Evolutionary conservation across 805 yeast genomes (phyloP).

Genomic region (Metahyphopichia silvanorum): DNA sequence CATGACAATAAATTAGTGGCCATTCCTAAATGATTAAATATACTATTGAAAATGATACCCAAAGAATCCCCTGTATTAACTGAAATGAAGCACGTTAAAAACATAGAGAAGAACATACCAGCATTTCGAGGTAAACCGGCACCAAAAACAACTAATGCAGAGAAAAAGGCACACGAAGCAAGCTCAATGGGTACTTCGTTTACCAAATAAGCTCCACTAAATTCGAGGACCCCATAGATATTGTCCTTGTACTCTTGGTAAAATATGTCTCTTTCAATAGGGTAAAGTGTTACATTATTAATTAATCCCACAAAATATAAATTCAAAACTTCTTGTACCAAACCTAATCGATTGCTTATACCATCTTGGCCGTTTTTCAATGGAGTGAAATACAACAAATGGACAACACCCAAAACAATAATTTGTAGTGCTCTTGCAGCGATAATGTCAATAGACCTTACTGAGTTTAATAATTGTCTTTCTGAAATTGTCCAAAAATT

Average conservation of each 20-base stretch:
- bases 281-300: conserved; percentile 73
- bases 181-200: conserved; percentile 71
- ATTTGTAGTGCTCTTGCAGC: conserved; percentile 65
- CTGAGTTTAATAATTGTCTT: conserved; percentile 32
- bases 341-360: conserved; percentile 65
- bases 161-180: conserved; percentile 53
- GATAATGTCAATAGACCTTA: conserved; percentile 50
- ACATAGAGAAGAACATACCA: conserved; percentile 62
- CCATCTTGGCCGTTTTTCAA: conserved; percentile 41
- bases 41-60: conserved; percentile 75
- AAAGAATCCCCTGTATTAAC: conserved; percentile 80
- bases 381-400: conserved; percentile 60
- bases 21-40: conserved; percentile 72
- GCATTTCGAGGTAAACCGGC: conserved; percentile 71
- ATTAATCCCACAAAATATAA: conserved; percentile 78
- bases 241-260: conserved; percentile 77
- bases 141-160: conserved; percentile 62
- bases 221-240: conserved; percentile 62
- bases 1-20: conserved; percentile 73
- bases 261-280: conserved; percentile 68
- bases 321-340: conserved; percentile 70
- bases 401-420: conserved; percentile 58
- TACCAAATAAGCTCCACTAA: conserved; percentile 55
- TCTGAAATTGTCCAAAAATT: conserved; percentile 28
- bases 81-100: conserved; percentile 50